Evolutionary conservation across 305 asterid species (phyloP), one percentile per base, ranked within the genome.

Genomic region (Fraxinus greggii): DNA sequence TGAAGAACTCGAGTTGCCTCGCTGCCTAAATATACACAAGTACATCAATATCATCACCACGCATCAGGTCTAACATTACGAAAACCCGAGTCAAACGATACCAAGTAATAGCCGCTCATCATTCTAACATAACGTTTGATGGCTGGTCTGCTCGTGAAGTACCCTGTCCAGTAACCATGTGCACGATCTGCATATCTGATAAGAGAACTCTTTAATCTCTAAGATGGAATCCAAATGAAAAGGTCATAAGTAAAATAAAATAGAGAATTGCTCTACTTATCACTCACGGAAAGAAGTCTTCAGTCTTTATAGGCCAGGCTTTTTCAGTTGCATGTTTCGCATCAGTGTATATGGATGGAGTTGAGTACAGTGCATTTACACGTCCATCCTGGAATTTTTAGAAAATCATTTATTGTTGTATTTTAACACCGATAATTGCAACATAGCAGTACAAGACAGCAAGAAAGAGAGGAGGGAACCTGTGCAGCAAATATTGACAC

Each of bases 151-250:
- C 97, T 92, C 35, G 95, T 87, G 84, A 90, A 92, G 82, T 92
- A 92, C 76, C 97, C 97, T 38, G 97, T 92, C 97, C 97, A 92
- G 80, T 92, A 92, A 82, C 88, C 91, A 88, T 92, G 84, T 56
- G 69, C 86, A 54, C 87, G 88, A 78, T 91, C 93, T 76, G 97
- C 97, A 67, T 92, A 92, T 78, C 97, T 92, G 89, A 78, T 35
- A 81, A 29, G 70, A 76, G 29, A 5, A 81, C 35, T 23, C 63
- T 79, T 83, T 48, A 40, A 75, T 63, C 40, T 48, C 65, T 51
- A 74, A 79, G 31, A 72, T 31, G 76, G 45, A 12, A 45, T 79
- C 40, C 73, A 76, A 51, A 85, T 28, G 76, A 78, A 40, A 28
- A 51, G 17, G 33, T 75, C 24, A 7, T 28, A 6, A 42, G 59